Evolutionary conservation across 345 rosid genomes (phyloP).

Genomic region (Eucalyptus marginata): DNA sequence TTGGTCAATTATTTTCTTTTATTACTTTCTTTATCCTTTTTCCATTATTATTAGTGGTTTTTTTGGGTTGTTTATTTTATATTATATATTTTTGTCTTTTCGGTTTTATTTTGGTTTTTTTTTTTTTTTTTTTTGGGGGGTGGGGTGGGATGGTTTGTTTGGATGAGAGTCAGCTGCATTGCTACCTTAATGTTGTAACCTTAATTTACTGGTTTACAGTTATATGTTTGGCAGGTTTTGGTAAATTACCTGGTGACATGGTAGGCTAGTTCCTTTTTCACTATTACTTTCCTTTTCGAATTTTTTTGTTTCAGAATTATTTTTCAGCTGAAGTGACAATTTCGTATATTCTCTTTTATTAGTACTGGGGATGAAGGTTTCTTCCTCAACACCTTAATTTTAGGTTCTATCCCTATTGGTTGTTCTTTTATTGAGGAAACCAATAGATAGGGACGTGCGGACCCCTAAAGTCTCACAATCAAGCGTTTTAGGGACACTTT

Average conservation of each 20-base stretch:
- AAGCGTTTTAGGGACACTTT: too few species aligned
- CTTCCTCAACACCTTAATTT: neutral
- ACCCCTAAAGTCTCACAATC: too few species aligned
- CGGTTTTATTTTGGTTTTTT: too few species aligned
- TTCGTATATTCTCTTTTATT: neutral
- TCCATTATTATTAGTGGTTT: neutral
- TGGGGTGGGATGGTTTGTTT: neutral
- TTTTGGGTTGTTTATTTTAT: neutral
- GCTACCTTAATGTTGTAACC: conserved; percentile 23
- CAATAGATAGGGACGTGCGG: too few species aligned
- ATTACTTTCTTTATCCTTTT: neutral
- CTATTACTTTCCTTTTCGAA: neutral
- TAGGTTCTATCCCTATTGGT: neutral
- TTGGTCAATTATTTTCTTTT: neutral
- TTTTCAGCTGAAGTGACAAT: neutral
- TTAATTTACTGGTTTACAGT: conserved; percentile 35
- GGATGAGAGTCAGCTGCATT: neutral
- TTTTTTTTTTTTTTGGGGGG: too few species aligned
- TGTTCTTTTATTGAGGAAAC: neutral
- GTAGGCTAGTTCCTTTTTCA: conserved; percentile 11
- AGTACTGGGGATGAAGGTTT: neutral
- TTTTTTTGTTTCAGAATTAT: neutral
- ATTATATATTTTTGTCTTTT: too few species aligned
- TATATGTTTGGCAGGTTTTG: conserved; percentile 91
- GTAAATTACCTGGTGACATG: conserved; percentile 98